Evolutionary conservation across 202 grass and related monocot species (phyloP).

Genomic region (Hordeum pubiflorum): DNA sequence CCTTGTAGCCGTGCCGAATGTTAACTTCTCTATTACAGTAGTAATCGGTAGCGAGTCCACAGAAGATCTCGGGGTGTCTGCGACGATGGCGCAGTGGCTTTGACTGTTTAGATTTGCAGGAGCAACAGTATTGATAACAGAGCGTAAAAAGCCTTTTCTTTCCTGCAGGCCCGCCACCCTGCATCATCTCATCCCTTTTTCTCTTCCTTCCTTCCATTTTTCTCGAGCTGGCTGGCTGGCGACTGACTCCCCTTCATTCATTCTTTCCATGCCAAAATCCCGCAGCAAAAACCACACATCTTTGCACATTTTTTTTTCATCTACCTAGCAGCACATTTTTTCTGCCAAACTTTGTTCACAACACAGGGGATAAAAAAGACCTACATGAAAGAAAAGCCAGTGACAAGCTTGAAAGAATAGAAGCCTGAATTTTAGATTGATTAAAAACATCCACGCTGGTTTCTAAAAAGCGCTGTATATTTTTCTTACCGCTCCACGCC

Average conservation of each 20-base stretch:
- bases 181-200: neutral
- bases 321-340: no score
- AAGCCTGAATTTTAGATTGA: neutral
- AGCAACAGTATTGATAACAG: slow-evolving; percentile 1
- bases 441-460: neutral
- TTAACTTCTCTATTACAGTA: no score
- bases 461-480: slow-evolving; percentile 22
- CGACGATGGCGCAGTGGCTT: neutral
- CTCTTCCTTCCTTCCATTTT: neutral
- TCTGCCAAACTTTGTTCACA: neutral
- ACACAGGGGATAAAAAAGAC: neutral
- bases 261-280: neutral
- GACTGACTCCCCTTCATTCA: neutral
- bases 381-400: neutral
- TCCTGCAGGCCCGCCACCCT: neutral
- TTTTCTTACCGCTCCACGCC: neutral
- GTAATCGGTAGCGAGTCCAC: no score
- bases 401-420: slow-evolving; percentile 29
- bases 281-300: neutral
- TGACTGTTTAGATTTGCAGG: slow-evolving; percentile 8
- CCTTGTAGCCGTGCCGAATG: no score
- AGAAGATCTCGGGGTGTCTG: neutral
- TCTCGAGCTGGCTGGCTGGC: neutral
- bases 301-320: no score
- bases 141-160: slow-evolving; percentile 5